Conservation (phyloP, 192 early-diverging fungal genomes). For the Globomyces pollinis-pini region DNA sequence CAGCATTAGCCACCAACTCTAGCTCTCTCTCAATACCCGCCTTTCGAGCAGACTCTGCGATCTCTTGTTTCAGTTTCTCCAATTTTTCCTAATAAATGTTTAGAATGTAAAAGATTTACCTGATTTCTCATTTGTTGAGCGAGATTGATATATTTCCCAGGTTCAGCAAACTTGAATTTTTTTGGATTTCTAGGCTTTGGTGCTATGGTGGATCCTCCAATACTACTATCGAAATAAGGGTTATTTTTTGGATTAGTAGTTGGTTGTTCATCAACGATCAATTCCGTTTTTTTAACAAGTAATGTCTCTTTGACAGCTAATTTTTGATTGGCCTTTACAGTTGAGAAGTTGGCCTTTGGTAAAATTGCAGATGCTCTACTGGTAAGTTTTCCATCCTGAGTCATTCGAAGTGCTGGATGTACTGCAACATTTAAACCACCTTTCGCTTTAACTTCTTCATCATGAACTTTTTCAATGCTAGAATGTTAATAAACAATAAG, state of each 20-base stretch:
- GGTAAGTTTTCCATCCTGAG: conserved; percentile 41
- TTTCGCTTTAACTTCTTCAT: conserved; percentile 15
- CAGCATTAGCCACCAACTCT: conserved; percentile 62
- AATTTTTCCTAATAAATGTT: conserved; percentile 50
- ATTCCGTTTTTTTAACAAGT: background rate
- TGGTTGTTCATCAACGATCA: conserved; percentile 4
- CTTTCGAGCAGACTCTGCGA: conserved; percentile 63
- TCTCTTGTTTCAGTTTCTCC: conserved; percentile 65
- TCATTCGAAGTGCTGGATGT: conserved; percentile 32
- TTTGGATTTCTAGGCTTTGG: conserved; percentile 14
- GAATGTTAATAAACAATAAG: too few species aligned
- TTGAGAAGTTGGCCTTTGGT: conserved; percentile 52
- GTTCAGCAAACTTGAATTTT: conserved; percentile 70
- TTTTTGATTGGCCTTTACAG: conserved; percentile 65
- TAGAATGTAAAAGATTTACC: background rate
- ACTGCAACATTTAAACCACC: conserved; percentile 25
- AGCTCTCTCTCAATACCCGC: conserved; percentile 67
- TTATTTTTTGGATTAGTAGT: conserved; percentile 8
- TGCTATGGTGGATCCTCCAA: background rate
- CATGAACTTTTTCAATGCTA: conserved; percentile 11
- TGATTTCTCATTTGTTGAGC: conserved; percentile 74
- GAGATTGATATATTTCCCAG: conserved; percentile 71
- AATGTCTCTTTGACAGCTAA: conserved; percentile 16
- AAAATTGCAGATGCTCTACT: conserved; percentile 20
- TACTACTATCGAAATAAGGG: background rate